Evolutionary conservation across 768 basidiomycete genomes (phyloP), one percentile per base, ranked within the genome.

Genomic region (Punctularia strigosozonata): DNA sequence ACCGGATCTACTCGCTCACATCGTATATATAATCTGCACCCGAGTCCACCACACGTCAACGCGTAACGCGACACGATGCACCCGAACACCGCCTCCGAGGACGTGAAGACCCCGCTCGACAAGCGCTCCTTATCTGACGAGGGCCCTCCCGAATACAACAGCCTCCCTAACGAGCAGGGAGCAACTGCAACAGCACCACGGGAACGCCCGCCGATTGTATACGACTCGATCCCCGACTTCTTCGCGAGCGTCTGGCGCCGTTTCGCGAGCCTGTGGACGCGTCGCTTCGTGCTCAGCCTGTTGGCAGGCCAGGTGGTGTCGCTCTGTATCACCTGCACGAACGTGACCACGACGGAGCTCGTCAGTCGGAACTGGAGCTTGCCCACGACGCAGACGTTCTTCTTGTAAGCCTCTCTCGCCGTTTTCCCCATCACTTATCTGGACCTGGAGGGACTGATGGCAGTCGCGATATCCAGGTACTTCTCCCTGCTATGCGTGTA

Each of bases 281-380:
- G 63, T 39, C 73, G 76, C 8, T 88, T 90, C 57, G 54, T 73
- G 6, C 62, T 83, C 22, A 73, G 80, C 17, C 55, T 90, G 25
- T 38, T 88, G 20, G 77, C 81, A 3, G 88, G 88, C 10, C 88
- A 91, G 56, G 55, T 89, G 22, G 78, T 89, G 24, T 88, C 87
- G 37, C 54, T 90, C 37, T 90, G 88, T 55, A 90, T 91, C 41
- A 89, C 86, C 12, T 85, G 81, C 56, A 91, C 87, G 38, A 90
- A 80, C 51, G 80, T 89, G 20, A 82, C 83, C 25, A 90, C 88
- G 4, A 81, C 83, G 15, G 84, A 88, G 54, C 65, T 90, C 25
- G 70, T 77, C 7, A 59, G 39, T 25, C 62, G 83, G 38, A 75
- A 76, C 50, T 88, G 85, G 79, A 60, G 68, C 10, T 54, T 87